Evolutionary conservation across 2,329 filamentous ascomycete genomes (phyloP), one percentile per base, ranked within the genome.

Genomic region (Neopestalotiopsis sp.): DNA sequence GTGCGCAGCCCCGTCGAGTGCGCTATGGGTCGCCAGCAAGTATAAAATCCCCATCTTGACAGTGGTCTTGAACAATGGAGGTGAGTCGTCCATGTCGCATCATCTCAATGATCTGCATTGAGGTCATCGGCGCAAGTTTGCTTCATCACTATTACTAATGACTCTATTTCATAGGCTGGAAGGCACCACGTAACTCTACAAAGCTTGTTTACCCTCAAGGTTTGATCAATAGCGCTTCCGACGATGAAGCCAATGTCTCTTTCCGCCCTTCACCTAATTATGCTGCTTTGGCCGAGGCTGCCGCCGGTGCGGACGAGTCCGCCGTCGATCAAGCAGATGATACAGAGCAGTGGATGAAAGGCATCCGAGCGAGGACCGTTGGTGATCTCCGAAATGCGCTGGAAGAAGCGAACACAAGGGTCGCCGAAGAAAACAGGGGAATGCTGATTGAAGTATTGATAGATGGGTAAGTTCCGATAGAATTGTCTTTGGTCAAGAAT

Each of bases 1-100:
- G 71, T 87, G 85, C 67, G 81, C 81, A 1, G 83, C 85, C 0
- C 85, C 85, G 0, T 82, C 81, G 0, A 86, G 80, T 28, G 84
- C 85, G 34, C 80, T 86, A 65, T 87, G 84, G 85, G 84, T 86
- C 40, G 79, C 82, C 0, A 78, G 80, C 67, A 82, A 84, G 13
- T 87, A 86, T 68, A 72, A 79, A 61, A 83, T 86, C 13, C 85
- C 84, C 1, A 76, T 87, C 17, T 69, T 87, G 70, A 86, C 84
- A 0, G 81, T 87, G 66, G 81, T 87, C 1, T 68, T 87, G 67
- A 87, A 87, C 69, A 87, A 87, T 73, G 84, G 84, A 57, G 85
- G 85, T 83, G 74, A 75, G 82, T 49, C 34, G 1, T 5, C 9
- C 17, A 56, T 17, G 34, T 10, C 34, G 34, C 34, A 38, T 38